A percentile compares a stretch with the other conserved stretches of the same genome.
phyloP scores from a whole-genome alignment of 2,329 filamentous ascomycete species.

The Fusarium udum region DNA sequence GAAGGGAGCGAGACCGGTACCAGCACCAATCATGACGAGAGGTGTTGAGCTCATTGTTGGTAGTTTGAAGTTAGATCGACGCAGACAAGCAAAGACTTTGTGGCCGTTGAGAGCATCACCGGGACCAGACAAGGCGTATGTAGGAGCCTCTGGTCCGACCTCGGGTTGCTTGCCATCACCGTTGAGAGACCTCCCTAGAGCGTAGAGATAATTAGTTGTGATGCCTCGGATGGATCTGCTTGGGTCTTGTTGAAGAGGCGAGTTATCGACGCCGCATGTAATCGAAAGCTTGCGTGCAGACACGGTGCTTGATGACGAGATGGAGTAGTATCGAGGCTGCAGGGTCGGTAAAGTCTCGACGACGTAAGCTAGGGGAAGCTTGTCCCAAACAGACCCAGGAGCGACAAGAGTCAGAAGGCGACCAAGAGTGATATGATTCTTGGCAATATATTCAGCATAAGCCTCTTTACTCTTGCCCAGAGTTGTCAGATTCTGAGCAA shows the following conservation, averaged over 20 bases:
- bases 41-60: conserved; percentile 54
- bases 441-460: conserved; percentile 31
- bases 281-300: conserved; percentile 39
- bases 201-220: conserved; percentile 43
- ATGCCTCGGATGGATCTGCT: conserved; percentile 31
- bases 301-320: conserved; percentile 63
- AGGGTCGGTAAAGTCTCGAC: conserved; percentile 63
- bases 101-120: conserved; percentile 17
- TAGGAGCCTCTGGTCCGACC: background rate
- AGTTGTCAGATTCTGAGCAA: conserved; percentile 32
- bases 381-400: conserved; percentile 31
- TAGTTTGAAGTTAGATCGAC: conserved; percentile 55
- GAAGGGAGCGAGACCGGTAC: conserved; percentile 59
- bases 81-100: conserved; percentile 37
- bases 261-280: conserved; percentile 35
- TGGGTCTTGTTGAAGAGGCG: conserved; percentile 21
- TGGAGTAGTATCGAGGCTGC: conserved; percentile 67
- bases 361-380: conserved; percentile 58
- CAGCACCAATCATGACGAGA: conserved; percentile 62
- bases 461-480: conserved; percentile 34
- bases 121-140: conserved; percentile 31
- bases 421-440: conserved; percentile 41
- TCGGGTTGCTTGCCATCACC: background rate
- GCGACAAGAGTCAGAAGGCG: conserved; percentile 35
- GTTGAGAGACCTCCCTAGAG: conserved; percentile 27